Evolutionary conservation across 495 filamentous ascomycete species (phyloP).

Genomic region (Talaromyces liani): DNA sequence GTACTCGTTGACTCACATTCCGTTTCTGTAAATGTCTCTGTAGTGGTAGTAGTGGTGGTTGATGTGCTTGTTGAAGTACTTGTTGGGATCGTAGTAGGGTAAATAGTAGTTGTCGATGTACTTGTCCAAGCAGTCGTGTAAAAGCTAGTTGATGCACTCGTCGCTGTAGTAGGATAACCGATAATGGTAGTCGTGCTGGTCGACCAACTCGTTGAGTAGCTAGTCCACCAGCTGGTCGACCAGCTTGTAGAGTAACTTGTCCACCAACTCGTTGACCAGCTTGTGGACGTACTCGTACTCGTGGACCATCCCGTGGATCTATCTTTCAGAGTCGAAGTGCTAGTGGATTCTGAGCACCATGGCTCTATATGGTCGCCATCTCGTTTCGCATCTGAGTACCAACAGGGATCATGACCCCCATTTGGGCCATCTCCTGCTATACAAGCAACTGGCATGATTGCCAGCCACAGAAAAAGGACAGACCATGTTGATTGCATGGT

Average conservation of each 20-base stretch:
- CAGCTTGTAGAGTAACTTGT: slow-evolving; percentile 4
- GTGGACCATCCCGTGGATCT: not conserved
- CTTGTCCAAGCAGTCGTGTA: slow-evolving; percentile 1
- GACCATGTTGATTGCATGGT: not conserved
- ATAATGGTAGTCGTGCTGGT: not conserved
- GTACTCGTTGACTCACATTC: not conserved
- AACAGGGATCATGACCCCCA: not conserved
- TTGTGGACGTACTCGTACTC: not conserved
- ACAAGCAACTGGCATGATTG: not conserved
- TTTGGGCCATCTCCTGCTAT: not conserved
- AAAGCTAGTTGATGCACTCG: slow-evolving; percentile 2
- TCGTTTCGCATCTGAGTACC: not conserved
- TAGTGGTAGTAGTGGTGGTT: slow-evolving; percentile 6
- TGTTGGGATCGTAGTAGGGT: not conserved
- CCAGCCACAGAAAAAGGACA: not conserved
- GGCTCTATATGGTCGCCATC: not conserved
- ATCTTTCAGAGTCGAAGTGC: not conserved
- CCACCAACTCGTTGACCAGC: not conserved
- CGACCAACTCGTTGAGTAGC: not conserved
- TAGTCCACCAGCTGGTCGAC: not conserved
- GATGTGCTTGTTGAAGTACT: not conserved
- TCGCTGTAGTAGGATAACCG: not conserved
- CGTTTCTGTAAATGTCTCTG: not conserved
- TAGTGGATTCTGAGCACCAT: not conserved
- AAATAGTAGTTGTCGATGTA: slow-evolving; percentile 4